Evolutionary conservation across 805 yeast genomes (phyloP).

Genomic region (Metschnikowia kofuensis): DNA sequence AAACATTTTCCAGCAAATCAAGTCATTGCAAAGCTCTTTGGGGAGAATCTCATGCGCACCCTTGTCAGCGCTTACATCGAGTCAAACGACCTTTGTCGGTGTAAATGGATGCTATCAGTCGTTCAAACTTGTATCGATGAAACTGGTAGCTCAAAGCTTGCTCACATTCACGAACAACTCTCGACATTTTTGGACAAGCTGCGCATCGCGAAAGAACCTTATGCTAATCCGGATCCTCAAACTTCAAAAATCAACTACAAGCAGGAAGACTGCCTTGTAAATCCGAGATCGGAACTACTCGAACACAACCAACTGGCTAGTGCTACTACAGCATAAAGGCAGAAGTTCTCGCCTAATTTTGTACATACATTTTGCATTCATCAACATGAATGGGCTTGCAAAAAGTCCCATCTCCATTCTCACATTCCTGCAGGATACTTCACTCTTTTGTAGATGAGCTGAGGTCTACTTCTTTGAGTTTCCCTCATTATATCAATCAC

Average conservation of each 20-base stretch:
- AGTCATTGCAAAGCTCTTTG: constrained; percentile 6
- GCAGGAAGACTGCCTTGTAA: not conserved
- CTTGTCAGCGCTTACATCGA: constrained; percentile 11
- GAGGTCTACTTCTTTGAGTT: not conserved
- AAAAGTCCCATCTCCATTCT: not conserved
- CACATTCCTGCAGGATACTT: constrained; percentile 2
- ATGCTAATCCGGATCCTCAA: not conserved
- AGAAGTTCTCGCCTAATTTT: not conserved
- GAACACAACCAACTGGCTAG: not conserved
- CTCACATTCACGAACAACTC: not conserved
- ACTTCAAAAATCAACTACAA: not conserved
- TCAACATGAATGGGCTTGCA: not conserved
- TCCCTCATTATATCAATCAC: not conserved
- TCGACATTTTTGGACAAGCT: not conserved
- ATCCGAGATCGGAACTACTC: not conserved
- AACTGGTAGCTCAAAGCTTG: not conserved
- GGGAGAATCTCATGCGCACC: constrained; percentile 7
- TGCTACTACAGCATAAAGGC: not conserved
- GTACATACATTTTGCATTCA: too few species aligned
- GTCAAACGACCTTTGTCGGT: constrained; percentile 7
- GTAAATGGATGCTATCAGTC: constrained; percentile 15
- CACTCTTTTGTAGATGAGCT: constrained; percentile 6
- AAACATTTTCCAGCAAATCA: not conserved
- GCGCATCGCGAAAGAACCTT: not conserved
- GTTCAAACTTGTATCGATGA: not conserved